These are phyloP conservation scores for Ogataea trehaloabstinens DNA, from an alignment of 805 yeast genomes.

Conservation along the genomic window DNA sequence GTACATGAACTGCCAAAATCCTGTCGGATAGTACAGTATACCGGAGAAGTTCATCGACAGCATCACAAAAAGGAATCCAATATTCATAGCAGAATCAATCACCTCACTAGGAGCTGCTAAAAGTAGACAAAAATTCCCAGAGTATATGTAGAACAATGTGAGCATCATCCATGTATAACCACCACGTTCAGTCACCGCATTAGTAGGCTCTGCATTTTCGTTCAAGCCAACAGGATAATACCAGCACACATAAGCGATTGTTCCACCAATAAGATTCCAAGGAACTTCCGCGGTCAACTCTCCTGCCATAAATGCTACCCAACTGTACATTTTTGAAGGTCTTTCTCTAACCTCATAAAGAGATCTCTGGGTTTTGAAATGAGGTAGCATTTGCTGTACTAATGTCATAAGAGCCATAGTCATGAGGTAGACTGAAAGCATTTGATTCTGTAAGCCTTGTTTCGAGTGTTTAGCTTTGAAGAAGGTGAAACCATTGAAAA, in stretches of 20 bases:
- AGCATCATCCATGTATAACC: slow-evolving; percentile 33
- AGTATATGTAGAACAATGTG: slow-evolving; percentile 28
- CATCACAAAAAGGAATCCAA: slow-evolving; percentile 48
- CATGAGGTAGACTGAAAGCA: slow-evolving; percentile 53
- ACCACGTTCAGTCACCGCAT: slow-evolving; percentile 41
- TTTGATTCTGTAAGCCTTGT: slow-evolving; percentile 51
- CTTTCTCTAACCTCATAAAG: slow-evolving; percentile 68
- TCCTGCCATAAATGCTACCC: slow-evolving; percentile 55
- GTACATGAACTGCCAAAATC: slow-evolving; percentile 84
- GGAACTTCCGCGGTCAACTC: slow-evolving; percentile 60
- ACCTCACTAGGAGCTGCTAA: slow-evolving; percentile 54
- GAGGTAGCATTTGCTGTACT: slow-evolving; percentile 61
- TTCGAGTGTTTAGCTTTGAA: slow-evolving; percentile 63
- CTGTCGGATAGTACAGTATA: slow-evolving; percentile 66
- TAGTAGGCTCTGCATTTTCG: slow-evolving; percentile 33
- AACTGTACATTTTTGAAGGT: slow-evolving; percentile 67
- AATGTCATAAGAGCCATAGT: slow-evolving; percentile 56
- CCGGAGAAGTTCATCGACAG: slow-evolving; percentile 65
- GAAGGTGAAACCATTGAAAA: slow-evolving; percentile 55
- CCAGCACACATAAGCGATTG: slow-evolving; percentile 43
- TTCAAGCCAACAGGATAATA: slow-evolving; percentile 33
- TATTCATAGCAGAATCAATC: slow-evolving; percentile 62
- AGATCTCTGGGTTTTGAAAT: slow-evolving; percentile 54
- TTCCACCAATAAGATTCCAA: slow-evolving; percentile 46
- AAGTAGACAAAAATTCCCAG: slow-evolving; percentile 44